A percentile compares a stretch with the other conserved stretches of the same genome.
Evolutionary conservation across 2,329 filamentous ascomycete genomes (phyloP).

Genomic region (Talaromyces albobiverticillius): DNA sequence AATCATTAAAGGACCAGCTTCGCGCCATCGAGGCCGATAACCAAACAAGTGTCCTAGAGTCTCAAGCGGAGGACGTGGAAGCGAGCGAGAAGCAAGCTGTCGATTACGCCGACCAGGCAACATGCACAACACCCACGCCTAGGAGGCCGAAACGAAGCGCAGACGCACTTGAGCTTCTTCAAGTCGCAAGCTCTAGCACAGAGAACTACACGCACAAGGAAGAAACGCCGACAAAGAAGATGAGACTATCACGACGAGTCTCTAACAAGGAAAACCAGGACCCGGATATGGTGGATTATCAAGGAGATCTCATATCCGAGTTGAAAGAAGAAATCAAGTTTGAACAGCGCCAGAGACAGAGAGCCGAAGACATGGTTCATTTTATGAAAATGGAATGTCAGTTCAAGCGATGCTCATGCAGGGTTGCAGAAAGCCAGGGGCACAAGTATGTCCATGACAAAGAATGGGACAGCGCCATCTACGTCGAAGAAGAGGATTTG

Average conservation of each 20-base stretch:
- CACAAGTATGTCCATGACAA: conserved; percentile 39
- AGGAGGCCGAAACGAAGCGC: conserved; percentile 34
- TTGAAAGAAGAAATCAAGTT: conserved; percentile 49
- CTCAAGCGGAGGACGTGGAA: conserved; percentile 30
- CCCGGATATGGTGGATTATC: conserved; percentile 22
- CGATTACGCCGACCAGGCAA: conserved; percentile 29
- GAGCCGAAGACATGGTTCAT: conserved; percentile 56
- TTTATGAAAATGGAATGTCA: conserved; percentile 51
- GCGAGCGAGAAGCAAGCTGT: conserved; percentile 17
- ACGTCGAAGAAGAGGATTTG: conserved; percentile 7
- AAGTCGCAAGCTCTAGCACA: conserved; percentile 17
- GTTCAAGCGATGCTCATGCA: conserved; percentile 48
- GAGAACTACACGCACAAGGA: conserved; percentile 15
- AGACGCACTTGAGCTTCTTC: conserved; percentile 25
- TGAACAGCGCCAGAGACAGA: conserved; percentile 50
- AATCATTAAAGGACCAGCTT: conserved; percentile 41
- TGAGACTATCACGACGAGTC: conserved; percentile 29
- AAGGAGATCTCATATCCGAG: conserved; percentile 44
- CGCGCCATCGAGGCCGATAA: conserved; percentile 38
- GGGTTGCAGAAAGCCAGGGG: conserved; percentile 42
- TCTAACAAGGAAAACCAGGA: conserved; percentile 26
- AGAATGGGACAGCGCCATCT: conserved; percentile 26
- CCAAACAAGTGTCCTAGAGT: conserved; percentile 31
- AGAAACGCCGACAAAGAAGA: conserved; percentile 34
- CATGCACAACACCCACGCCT: conserved; percentile 28